Evolutionary conservation across 2,329 filamentous ascomycete species (phyloP).

Genomic region (Xylariaceae sp.): DNA sequence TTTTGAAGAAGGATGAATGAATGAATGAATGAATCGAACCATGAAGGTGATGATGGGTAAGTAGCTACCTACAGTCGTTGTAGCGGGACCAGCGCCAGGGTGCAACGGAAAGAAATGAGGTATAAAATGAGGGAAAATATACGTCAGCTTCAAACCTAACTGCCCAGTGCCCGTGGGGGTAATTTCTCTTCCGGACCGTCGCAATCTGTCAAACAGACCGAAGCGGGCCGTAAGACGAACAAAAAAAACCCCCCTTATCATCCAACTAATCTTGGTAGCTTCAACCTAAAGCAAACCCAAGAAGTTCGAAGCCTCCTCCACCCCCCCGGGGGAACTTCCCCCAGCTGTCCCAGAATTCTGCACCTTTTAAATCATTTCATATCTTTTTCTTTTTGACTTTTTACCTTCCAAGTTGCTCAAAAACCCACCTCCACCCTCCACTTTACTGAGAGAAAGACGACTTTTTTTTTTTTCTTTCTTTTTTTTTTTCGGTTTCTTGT

Average conservation of each 20-base stretch:
- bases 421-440: background rate
- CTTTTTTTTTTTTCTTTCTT: too few relatives aligned
- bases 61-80: too few relatives aligned
- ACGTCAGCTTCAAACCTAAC: too few relatives aligned
- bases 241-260: background rate
- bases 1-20: too few relatives aligned
- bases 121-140: too few relatives aligned
- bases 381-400: background rate
- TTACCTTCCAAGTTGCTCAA: background rate
- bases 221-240: background rate
- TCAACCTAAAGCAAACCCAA: background rate
- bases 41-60: too few relatives aligned
- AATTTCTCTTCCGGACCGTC: background rate
- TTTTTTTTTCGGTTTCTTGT: too few relatives aligned
- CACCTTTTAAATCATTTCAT: background rate
- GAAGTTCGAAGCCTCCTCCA: background rate
- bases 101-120: too few relatives aligned
- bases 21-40: too few relatives aligned
- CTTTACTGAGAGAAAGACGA: background rate
- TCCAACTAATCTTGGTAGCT: background rate
- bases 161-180: too few relatives aligned
- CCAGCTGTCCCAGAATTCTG: conserved; percentile 3
- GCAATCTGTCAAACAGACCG: background rate
- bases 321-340: background rate
- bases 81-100: too few relatives aligned